These are phyloP conservation scores for Truncatella angustata DNA, from an alignment of 2,329 filamentous ascomycete genomes.

Conservation along the genomic window DNA sequence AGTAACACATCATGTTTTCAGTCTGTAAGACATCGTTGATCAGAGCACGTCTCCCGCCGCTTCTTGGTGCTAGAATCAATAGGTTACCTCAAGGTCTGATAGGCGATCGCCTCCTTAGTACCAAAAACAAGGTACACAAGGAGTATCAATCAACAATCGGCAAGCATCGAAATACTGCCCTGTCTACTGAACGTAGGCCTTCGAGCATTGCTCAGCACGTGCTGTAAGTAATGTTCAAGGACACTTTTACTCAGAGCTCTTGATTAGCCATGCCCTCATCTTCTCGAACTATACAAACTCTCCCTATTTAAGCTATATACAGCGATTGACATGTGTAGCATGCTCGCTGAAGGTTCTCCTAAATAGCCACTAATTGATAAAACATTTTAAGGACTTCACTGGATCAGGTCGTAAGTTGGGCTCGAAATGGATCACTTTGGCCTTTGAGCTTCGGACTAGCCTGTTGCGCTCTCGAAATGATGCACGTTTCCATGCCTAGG, in stretches of 20 bases:
- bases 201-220: not conserved
- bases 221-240: not conserved
- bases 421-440: constrained; percentile 58
- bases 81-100: not conserved
- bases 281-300: not conserved
- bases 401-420: constrained; percentile 57
- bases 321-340: not conserved
- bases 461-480: constrained; percentile 64
- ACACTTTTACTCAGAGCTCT: too few relatives aligned
- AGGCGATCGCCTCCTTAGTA: not conserved
- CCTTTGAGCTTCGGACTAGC: constrained; percentile 61
- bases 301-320: not conserved
- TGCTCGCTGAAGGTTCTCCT: not conserved
- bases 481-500: constrained; percentile 60
- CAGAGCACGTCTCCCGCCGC: not conserved
- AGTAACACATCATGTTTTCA: not conserved
- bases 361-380: not conserved
- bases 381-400: constrained; percentile 40
- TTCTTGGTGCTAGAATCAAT: not conserved
- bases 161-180: not conserved
- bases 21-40: not conserved
- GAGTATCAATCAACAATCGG: not conserved
- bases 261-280: not conserved
- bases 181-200: not conserved
- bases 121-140: not conserved